Evolutionary conservation across 495 filamentous ascomycete genomes (phyloP).

Genomic region (Tuber brumale): DNA sequence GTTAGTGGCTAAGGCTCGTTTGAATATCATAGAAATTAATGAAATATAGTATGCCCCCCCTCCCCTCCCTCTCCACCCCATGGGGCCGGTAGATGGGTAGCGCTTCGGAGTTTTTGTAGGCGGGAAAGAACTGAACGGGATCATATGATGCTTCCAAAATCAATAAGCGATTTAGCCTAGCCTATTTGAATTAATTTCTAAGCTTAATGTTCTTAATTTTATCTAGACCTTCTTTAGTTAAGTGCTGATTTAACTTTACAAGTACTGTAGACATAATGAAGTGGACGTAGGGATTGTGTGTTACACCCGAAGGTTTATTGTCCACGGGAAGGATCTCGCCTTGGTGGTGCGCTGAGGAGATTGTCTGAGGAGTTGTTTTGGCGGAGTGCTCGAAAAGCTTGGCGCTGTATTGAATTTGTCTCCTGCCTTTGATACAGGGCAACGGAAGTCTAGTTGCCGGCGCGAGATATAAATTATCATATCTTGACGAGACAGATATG

Average conservation of each 20-base stretch:
- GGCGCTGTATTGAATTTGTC: neutral
- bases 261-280: neutral
- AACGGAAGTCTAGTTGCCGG: neutral
- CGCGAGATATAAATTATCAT: neutral
- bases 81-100: neutral
- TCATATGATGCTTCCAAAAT: neutral
- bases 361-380: neutral
- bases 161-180: too few relatives aligned
- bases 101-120: neutral
- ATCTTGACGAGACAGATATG: neutral
- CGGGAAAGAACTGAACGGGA: neutral
- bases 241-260: too few relatives aligned
- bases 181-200: too few relatives aligned
- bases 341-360: neutral
- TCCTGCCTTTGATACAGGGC: neutral
- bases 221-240: too few relatives aligned
- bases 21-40: neutral
- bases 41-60: neutral
- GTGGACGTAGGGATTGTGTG: neutral
- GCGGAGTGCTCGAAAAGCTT: neutral
- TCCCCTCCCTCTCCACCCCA: neutral
- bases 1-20: neutral
- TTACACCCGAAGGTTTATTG: neutral
- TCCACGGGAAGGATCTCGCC: neutral
- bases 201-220: too few relatives aligned